Base-by-base conservation (phyloP, 2,329 filamentous ascomycete species). In the Microdochium paspali region DNA sequence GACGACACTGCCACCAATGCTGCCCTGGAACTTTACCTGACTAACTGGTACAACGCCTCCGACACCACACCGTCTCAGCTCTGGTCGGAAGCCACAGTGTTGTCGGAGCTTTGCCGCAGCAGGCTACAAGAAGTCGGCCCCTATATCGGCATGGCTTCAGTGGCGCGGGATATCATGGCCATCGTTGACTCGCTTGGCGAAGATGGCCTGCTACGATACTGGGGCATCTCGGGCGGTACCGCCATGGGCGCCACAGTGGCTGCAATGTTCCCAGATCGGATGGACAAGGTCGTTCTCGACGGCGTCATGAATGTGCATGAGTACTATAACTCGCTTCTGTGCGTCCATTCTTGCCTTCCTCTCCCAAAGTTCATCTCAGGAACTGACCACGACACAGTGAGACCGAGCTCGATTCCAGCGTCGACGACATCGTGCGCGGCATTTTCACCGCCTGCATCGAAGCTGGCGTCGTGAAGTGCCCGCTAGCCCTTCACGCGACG, bases 141-240 rank as follows among this genome's bases (percentile, higher is more conserved):
- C 4, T 53, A 68, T 7, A 53, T 74, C 3, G 68, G 72, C 10
- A 73, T 69, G 0, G 65, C 67, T 0, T 73, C 69, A 50, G 61
- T 63, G 0, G 72, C 64, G 0, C 56, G 71, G 28, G 73, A 76
- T 48, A 59, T 73, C 51, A 65, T 72, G 48, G 47, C 55, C 4
- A 65, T 75, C 45, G 67, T 67, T 0, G 71, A 75, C 45, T 66
- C 68, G 1, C 51, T 72, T 2, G 58, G 53, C 1, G 68, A 69
- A 44, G 68, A 70, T 48, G 66, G 66, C 0, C 39, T 69, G 32
- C 51, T 72, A 10, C 49, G 63, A 20, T 73, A 64, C 50, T 69
- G 62, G 64, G 69, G 67, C 59, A 59, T 67, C 35, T 69, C 65
- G 0, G 70, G 69, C 47, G 66, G 68, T 1, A 66, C 62, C 2